Conservation (phyloP, 768 basidiomycete species). For the Hirschioporus abietinus region DNA sequence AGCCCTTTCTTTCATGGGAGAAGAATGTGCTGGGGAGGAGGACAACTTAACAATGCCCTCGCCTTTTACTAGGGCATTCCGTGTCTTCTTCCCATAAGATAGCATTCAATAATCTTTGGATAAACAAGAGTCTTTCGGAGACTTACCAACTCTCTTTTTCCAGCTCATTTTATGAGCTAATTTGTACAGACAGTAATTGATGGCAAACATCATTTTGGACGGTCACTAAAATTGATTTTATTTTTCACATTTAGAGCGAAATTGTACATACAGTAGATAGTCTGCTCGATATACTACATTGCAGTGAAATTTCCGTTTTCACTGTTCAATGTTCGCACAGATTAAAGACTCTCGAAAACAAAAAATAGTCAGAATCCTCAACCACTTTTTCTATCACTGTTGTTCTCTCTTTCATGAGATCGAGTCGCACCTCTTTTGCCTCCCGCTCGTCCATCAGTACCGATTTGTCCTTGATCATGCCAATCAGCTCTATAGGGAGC, state of each 20-base stretch:
- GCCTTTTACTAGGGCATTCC: slow-evolving; percentile 69
- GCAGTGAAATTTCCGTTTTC: too few relatives aligned
- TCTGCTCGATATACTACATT: too few relatives aligned
- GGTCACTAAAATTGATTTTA: too few relatives aligned
- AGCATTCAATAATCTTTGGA: slow-evolving; percentile 48
- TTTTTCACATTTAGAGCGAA: too few relatives aligned
- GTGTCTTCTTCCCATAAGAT: slow-evolving; percentile 46
- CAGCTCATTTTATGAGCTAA: too few relatives aligned
- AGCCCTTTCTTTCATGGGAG: not conserved
- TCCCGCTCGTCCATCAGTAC: not conserved
- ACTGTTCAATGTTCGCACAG: too few relatives aligned
- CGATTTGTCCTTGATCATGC: not conserved
- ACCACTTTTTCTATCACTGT: not conserved
- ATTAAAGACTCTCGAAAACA: too few relatives aligned
- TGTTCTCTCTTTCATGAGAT: not conserved
- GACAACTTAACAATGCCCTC: slow-evolving; percentile 45
- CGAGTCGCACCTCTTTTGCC: not conserved
- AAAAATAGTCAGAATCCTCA: too few relatives aligned
- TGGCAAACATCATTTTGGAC: too few relatives aligned
- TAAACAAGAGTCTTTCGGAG: not conserved
- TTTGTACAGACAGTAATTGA: too few relatives aligned
- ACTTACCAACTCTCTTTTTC: not conserved
- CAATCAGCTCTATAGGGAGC: not conserved
- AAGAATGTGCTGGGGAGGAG: slow-evolving; percentile 3
- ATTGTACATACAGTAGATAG: too few relatives aligned